Conservation (phyloP, 306 rosid species). For the Quercus agrifolia region DNA sequence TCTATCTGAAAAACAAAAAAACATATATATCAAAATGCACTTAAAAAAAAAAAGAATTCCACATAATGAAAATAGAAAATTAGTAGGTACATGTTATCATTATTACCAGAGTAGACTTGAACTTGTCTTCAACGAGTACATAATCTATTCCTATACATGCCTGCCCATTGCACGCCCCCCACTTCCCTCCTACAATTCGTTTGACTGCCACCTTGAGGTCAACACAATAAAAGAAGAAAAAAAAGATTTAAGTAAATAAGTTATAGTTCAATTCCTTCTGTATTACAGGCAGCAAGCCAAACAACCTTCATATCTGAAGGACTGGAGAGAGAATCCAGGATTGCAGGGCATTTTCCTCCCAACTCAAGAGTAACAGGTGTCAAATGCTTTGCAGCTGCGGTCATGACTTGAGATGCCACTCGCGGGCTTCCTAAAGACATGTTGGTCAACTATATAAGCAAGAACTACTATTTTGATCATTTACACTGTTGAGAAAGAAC, state of each 20-base stretch:
- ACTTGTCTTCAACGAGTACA: conserved; percentile 69
- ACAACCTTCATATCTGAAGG: conserved; percentile 65
- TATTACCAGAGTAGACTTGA: conserved; percentile 54
- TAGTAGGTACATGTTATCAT: neutral
- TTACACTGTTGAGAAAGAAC: neutral
- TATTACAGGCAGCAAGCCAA: neutral
- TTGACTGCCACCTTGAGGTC: conserved; percentile 57
- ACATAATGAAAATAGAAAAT: neutral
- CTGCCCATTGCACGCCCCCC: conserved; percentile 90
- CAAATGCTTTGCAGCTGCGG: conserved; percentile 84
- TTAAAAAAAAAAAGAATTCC: neutral
- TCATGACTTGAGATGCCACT: conserved; percentile 59
- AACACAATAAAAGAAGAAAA: conserved; percentile 8
- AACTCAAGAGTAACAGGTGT: conserved; percentile 94
- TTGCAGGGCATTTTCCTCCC: conserved; percentile 96
- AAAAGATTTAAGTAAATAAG: neutral
- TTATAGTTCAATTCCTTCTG: conserved; percentile 2
- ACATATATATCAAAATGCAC: conserved; percentile 6
- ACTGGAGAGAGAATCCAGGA: conserved; percentile 60
- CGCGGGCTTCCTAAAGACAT: conserved; percentile 64
- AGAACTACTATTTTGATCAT: neutral
- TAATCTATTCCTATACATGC: conserved; percentile 84
- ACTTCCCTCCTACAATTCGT: conserved; percentile 78
- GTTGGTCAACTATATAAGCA: neutral
- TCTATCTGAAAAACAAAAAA: conserved; percentile 46